Evolutionary conservation across 2,329 filamentous ascomycete genomes (phyloP), one percentile per base, ranked within the genome.

Genomic region (Verticillium nubilum): DNA sequence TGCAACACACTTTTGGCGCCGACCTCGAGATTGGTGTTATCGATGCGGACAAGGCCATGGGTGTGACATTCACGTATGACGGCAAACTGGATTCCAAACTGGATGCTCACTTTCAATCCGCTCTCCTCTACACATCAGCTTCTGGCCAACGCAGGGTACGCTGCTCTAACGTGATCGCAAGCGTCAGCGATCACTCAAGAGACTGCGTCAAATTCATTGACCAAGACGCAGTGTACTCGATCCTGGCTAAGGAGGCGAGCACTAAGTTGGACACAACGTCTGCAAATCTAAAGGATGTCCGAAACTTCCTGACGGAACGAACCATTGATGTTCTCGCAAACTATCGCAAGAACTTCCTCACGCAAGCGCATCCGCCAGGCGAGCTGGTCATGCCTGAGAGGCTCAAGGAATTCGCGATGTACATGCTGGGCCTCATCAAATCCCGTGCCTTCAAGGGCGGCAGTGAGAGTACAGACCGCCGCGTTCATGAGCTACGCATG

Each of bases 81-180:
- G 95, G 95, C 61, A 98, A 98, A 76, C 85, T 99, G n/a, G 95
- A 99, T 74, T 81, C 92, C 4, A 97, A 97, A 75, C 83, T 98
- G 25, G 95, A 99, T 73, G 94, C 94, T 7, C 95, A 99, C 76
- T 99, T 99, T 82, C 95, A 99, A 73, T 92, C 91, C 25, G 95
- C 95, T 2, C 79, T 99, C 2, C 83, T 99, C 2, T 99, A 99
- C 76, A 99, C 95, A 1, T 96, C 94, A 4, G 90, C 92, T 4
- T 88, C 84, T 56, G 95, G 95, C 4, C 87, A 99, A 74, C 87
- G 95, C 55, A 85, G 95, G 58, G 95, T 99, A 55, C 84, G 95
- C 61, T 99, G 95, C 75, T 91, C 88, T 70, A 99, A 99, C 71
- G 83, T 96, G 27, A 94, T 99, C 59, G 94, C 95, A 2, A 94